Evolutionary conservation across 495 filamentous ascomycete species (phyloP).

Genomic region (Penicillium bovifimosum): DNA sequence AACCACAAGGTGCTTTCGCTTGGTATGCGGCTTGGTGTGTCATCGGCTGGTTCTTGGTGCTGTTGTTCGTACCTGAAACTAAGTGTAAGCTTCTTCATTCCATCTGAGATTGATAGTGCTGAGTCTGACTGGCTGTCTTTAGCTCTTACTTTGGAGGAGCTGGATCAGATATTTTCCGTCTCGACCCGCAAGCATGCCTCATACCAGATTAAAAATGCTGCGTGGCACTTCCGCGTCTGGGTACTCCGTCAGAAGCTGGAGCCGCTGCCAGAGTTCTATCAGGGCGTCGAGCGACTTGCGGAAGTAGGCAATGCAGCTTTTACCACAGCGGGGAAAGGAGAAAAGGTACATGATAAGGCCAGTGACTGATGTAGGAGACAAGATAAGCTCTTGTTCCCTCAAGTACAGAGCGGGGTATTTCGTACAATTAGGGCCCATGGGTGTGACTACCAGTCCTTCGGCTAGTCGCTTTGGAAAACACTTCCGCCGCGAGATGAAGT

Average conservation of each 20-base stretch:
- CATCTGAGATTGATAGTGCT: neutral
- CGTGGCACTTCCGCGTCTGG: conserved; percentile 50
- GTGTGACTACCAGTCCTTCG: neutral
- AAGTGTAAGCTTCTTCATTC: conserved; percentile 36
- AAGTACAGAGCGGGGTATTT: too few species aligned
- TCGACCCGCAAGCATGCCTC: conserved; percentile 44
- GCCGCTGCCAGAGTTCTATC: conserved; percentile 42
- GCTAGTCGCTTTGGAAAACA: neutral
- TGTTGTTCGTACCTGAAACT: conserved; percentile 53
- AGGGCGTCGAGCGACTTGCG: conserved; percentile 28
- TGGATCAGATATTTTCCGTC: conserved; percentile 50
- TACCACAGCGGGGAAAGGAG: neutral
- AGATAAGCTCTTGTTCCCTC: neutral
- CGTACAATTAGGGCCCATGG: too few species aligned
- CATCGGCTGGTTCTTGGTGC: conserved; percentile 50
- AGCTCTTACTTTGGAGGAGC: conserved; percentile 47
- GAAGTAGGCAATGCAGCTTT: conserved; percentile 28
- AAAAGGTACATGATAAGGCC: neutral
- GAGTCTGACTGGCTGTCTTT: conserved; percentile 2
- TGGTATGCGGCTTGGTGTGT: conserved; percentile 59
- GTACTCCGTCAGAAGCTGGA: conserved; percentile 44
- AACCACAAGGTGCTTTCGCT: conserved; percentile 52
- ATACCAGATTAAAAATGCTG: conserved; percentile 42
- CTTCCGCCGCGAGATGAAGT: neutral
- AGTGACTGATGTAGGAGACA: neutral